Evolutionary conservation across 78 protist species (phyloP), one percentile per base, ranked within the genome.

Genomic region (Monosiga brevicollis): DNA sequence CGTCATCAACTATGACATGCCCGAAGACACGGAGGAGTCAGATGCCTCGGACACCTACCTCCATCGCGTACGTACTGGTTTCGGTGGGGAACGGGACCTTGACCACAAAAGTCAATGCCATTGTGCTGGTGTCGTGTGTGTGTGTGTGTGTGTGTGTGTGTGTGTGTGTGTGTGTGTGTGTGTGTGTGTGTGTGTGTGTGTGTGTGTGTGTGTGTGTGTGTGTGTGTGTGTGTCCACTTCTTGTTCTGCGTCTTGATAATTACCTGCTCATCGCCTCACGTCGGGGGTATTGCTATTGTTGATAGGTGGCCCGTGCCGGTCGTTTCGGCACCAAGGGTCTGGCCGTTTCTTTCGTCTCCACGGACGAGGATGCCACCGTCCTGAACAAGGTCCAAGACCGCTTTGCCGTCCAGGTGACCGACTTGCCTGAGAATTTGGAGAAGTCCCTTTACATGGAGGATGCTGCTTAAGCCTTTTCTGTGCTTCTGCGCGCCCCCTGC

Each of bases 321-420:
- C 93, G 99, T 32, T 99, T 98, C 49, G 99, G 98, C 74, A 99
- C 99, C 85, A 96, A 95, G 84, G 99, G 99, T 54, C 90, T 98
- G 2, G 98, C 99, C 54, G 93, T 99, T 83, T 94, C 98, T 34
- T 97, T 98, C 76, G 84, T 95, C 42, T 73, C 98, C 2, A 10
- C 94, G 10, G 70, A 38, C 9, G 97, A 81, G 36, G 98, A 96
- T 43, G 39, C 55, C 29, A 83, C 29, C 32, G 38, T 95, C 3
- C 87, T 97, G 54, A 79, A 85, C 78, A 43, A 86, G 55, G 95
- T 98, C 35, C 99, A 98, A 87, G 42, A 74, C 25, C 95, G 98
- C 81, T 98, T 97, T 86, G 97, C 85, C 70, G 97, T 95, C 78
- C 70, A 83, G 55, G 82, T 96, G 71, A 74, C 89, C 54, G 91